phyloP scores from a whole-genome alignment of 768 basidiomycete species.

The Tricholoma flavovirens region DNA sequence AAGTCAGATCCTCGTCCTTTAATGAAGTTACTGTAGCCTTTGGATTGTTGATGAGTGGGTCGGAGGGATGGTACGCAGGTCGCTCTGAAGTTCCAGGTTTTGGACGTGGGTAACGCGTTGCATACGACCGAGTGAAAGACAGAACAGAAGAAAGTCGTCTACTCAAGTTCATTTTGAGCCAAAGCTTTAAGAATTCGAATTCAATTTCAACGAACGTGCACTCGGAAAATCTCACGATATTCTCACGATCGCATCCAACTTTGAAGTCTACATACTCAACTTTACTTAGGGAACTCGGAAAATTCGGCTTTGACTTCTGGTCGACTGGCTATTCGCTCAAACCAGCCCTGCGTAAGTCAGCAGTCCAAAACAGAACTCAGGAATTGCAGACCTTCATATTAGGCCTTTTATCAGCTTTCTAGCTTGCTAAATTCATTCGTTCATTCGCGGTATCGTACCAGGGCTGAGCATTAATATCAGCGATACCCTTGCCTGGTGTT shows the following conservation, averaged over 20 bases:
- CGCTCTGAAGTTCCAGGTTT: conserved; percentile 46
- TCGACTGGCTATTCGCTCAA: conserved; percentile 20
- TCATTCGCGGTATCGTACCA: no score
- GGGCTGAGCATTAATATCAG: no score
- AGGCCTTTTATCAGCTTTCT: no score
- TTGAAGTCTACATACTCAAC: no score
- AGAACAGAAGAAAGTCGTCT: conserved; percentile 21
- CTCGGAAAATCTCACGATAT: neutral
- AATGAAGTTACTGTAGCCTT: conserved; percentile 46
- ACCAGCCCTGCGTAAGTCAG: no score
- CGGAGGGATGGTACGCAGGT: conserved; percentile 52
- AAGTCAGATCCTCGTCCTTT: conserved; percentile 56
- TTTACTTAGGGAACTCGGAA: no score
- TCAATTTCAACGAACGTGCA: neutral
- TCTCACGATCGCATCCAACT: no score
- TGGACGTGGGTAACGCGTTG: conserved; percentile 43
- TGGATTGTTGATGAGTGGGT: conserved; percentile 51
- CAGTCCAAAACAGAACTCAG: no score
- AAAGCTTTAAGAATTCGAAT: neutral
- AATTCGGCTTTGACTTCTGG: no score
- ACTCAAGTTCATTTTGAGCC: conserved; percentile 18
- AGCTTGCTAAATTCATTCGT: no score
- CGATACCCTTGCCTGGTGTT: no score
- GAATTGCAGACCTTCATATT: no score
- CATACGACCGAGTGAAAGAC: conserved; percentile 33